Evolutionary conservation across 1,284 basidiomycete species (phyloP), one percentile per base, ranked within the genome.

Genomic region (Ganoderma boninense): DNA sequence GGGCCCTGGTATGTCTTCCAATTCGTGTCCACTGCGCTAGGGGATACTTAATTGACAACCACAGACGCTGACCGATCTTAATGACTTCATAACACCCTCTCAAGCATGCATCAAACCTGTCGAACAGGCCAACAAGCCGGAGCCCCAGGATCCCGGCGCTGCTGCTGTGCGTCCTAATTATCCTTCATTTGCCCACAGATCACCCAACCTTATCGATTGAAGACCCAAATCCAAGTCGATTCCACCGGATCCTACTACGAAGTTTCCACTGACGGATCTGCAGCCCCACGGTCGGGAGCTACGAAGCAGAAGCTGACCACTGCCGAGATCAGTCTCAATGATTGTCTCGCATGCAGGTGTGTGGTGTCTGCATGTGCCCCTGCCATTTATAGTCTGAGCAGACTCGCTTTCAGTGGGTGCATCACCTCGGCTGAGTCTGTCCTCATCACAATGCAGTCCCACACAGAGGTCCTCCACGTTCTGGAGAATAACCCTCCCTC

Each of bases 41-140:
- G 62, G 44, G 40, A 56, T 13, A 42, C 46, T 62, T 65, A 56
- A 59, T 52, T 49, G 32, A 14, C 61, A 38, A 18, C 29, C 32
- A 26, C 77, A 95, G 94, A 95, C 93, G 11, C 83, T 98, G 46
- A 97, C 96, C 23, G 97, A 99, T 81, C 89, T 99, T 60, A 99
- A 99, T 82, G 98, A 99, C 84, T 99, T 97, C 81, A 95, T 99
- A 63, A 96, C 96, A 0, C 98, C 98, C 3, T 95, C 97, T 1
- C 97, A 99, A 84, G 94, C 95, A 56, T 99, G 98, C 82, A 99
- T 99, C 82, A 99, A 99, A 79, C 97, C 98, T 2, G 96, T 99
- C 29, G 88, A 93, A 77, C 89, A 93, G 79, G 82, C 84, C 10
- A 89, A 90, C 73, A 79, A 74, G 73, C 80, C 81, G n/a, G 79